Evolutionary conservation across 2,329 filamentous ascomycete species (phyloP), one percentile per base, ranked within the genome.

Genomic region (Ophiostoma ips): DNA sequence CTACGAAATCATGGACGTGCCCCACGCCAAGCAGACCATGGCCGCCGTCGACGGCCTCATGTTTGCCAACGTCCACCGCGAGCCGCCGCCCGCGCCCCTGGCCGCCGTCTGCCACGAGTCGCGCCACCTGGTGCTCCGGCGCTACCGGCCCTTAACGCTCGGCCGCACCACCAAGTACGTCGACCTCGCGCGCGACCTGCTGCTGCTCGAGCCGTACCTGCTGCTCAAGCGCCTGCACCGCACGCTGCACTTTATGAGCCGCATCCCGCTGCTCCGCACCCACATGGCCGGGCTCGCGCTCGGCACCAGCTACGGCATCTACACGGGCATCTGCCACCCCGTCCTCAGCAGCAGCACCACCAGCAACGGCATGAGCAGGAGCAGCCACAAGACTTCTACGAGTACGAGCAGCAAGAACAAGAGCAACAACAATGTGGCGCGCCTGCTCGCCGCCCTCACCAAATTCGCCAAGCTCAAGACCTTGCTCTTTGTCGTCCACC

Each of bases 181-280:
- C 53, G 68, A 72, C 53, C 63, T 71, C 10, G 61, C 63, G 30
- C 65, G 69, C 33, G 70, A 72, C 53, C 65, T 72, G 35, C 59
- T 72, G 33, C 60, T 72, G 21, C 64, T 72, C 33, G 70, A 72
- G 55, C 69, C 69, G 1, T 72, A 71, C 55, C 61, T 72, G 9
- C 66, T 71, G 46, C 66, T 71, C 55, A 68, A 70, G 59, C 62
- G 68, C 46, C 61, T 72, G 18, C 62, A 71, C 53, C 69, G 70
- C 38, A 67, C 69, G 15, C 59, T 72, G 41, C 65, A 68, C 30
- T 67, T 71, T 46, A 65, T 72, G 58, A 66, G 66, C 56, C 68
- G 70, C 58, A 66, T 72, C 44, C 64, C 69, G 16, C 61, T 68
- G 5, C 59, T 72, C 31, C 63, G 67, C 28, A 66, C 69, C 49